Conservation (phyloP, 163 green algal genomes). For the Chlamydomonas reinhardtii region DNA sequence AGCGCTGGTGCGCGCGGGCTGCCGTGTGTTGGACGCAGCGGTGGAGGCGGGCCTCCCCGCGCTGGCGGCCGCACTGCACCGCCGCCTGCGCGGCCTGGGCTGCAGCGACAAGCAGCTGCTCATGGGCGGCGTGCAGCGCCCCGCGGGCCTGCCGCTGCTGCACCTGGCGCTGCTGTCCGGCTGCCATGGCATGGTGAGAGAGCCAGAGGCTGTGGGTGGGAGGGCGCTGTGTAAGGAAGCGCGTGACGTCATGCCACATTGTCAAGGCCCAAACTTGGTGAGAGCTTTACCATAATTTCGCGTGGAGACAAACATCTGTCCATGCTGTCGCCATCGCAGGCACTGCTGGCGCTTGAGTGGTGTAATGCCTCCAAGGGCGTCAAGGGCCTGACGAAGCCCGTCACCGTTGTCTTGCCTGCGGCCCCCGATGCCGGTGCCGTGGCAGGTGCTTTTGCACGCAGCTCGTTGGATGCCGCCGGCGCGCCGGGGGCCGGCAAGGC, state of each 20-base stretch:
- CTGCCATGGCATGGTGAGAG: neutral
- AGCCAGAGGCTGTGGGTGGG: too few relatives aligned
- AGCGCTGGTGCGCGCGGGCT: neutral
- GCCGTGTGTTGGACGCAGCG: neutral
- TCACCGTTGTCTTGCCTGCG: neutral
- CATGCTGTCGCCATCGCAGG: neutral
- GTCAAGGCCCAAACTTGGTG: too few relatives aligned
- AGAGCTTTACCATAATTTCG: too few relatives aligned
- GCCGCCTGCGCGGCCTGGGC: neutral
- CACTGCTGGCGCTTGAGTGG: neutral
- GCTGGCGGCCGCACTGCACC: neutral
- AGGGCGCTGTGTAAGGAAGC: neutral
- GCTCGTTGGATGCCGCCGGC: too few relatives aligned
- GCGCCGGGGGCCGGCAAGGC: too few relatives aligned
- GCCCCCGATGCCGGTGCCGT: too few relatives aligned
- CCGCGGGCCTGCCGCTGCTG: slow-evolving; percentile 11
- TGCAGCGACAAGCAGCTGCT: neutral
- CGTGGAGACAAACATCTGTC: too few relatives aligned
- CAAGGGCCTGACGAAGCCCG: neutral
- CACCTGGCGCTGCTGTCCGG: slow-evolving; percentile 6
- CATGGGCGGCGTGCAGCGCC: neutral
- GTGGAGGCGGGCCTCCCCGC: neutral
- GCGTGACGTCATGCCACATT: too few relatives aligned
- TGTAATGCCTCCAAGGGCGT: neutral
- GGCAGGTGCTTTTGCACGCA: neutral